Evolutionary conservation across 116 monocot genomes (phyloP), one percentile per base, ranked within the genome.

Genomic region (Cymodocea nodosa): DNA sequence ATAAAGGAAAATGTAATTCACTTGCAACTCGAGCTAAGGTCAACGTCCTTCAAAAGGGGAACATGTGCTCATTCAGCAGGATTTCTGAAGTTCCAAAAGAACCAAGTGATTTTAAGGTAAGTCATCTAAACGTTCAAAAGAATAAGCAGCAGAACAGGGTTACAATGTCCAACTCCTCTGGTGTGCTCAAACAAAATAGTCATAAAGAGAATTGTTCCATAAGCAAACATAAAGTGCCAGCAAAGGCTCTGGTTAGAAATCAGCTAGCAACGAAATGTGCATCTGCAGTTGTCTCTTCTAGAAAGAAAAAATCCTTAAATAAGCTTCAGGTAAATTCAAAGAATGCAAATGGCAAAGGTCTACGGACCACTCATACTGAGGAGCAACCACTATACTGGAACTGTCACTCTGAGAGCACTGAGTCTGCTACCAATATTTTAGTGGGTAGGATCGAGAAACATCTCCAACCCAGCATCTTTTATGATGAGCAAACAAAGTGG

Each of bases 1-100:
- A 65, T 66, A 83, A 86, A 64, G 80, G 88, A 13, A 88, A 88
- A 59, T 85, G 90, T 2, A 63, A 87, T 39, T 87, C 87, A 66
- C 75, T 95, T 62, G 83, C 87, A 40, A 52, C 87, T 50, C 90
- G 87, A 76, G 82, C 90, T 8, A 90, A 95, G 77, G 87, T 78
- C 0, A 87, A 97, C 76, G 81, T 85, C 25, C 97, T 91, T 64
- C 80, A 60, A 70, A 90, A 88, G 60, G 91, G 81, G 60, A 79
- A 78, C 20, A 56, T 75, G 70, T 70, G 60, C 36, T 37, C 71
- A 13, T 35, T 63, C 35, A 56, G 52, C 53, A 83, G 60, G 50
- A 79, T 52, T 13, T 57, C 70, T 64, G 50, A 39, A 50, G 50
- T 39, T 13, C 68, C 66, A 19, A 85, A 73, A 59, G 82, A 87